Percentiles rank a stretch among this genome's conserved stretches.
phyloP scores from a whole-genome alignment of 768 basidiomycete genomes.

The Panellus pusillus region DNA sequence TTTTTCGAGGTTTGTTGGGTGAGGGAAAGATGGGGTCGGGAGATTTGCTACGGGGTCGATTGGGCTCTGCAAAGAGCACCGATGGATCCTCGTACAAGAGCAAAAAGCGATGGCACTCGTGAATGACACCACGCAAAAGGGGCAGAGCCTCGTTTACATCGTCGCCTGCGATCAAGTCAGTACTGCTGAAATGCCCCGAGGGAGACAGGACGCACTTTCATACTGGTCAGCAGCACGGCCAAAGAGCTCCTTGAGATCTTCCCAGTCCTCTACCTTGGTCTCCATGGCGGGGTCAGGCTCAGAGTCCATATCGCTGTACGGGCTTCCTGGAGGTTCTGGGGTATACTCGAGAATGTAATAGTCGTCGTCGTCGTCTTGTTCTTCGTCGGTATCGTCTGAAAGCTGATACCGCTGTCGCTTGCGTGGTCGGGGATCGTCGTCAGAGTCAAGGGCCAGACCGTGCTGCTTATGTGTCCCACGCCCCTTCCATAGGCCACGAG shows the following conservation, averaged over 20 bases:
- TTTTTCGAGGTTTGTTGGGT: conserved; percentile 9
- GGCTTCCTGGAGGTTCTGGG: neutral
- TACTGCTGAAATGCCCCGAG: neutral
- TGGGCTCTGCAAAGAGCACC: conserved; percentile 39
- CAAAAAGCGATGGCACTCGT: conserved; percentile 68
- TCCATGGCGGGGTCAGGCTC: conserved; percentile 1
- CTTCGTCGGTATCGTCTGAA: conserved; percentile 16
- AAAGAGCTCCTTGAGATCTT: conserved; percentile 65
- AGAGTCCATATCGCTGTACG: conserved; percentile 6
- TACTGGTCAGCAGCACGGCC: conserved; percentile 55
- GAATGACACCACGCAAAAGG: conserved; percentile 60
- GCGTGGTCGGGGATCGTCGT: conserved; percentile 5
- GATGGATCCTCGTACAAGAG: conserved; percentile 56
- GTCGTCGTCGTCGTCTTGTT: conserved; percentile 5
- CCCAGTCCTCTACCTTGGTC: conserved; percentile 54
- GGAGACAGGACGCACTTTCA: conserved; percentile 45
- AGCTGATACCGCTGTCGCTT: conserved; percentile 12
- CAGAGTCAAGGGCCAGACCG: conserved; percentile 1
- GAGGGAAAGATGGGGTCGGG: conserved; percentile 14
- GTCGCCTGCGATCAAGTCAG: conserved; percentile 33
- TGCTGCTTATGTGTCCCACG: conserved; percentile 14
- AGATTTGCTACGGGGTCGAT: conserved; percentile 20
- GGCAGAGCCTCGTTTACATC: conserved; percentile 51
- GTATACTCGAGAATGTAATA: conserved; percentile 14
- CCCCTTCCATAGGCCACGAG: conserved; percentile 17